Evolutionary conservation across 2,329 filamentous ascomycete genomes (phyloP).

Genomic region (Leptodontidium sp.): DNA sequence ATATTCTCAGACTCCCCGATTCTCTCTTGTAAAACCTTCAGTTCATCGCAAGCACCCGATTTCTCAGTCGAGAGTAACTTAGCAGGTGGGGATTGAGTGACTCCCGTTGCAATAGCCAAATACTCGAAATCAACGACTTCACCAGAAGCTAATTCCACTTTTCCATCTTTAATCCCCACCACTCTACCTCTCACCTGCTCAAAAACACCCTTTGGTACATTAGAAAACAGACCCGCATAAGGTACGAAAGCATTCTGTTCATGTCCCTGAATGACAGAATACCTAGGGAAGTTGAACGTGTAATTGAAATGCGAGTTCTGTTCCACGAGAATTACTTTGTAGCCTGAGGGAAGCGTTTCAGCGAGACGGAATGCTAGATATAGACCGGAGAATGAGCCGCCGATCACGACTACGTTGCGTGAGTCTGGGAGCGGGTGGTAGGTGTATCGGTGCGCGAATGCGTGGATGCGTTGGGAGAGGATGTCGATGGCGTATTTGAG

Average conservation of each 20-base stretch:
- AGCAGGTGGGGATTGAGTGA: constrained; percentile 46
- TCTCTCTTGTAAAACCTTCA: constrained; percentile 45
- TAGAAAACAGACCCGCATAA: constrained; percentile 48
- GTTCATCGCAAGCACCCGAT: constrained; percentile 43
- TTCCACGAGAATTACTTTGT: constrained; percentile 57
- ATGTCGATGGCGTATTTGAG: constrained; percentile 14
- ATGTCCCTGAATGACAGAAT: constrained; percentile 52
- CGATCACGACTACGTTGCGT: constrained; percentile 52
- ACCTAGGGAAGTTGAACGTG: constrained; percentile 58
- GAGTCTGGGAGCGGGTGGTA: constrained; percentile 26
- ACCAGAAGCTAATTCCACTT: constrained; percentile 48
- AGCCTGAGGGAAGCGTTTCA: constrained; percentile 53
- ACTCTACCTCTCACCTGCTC: constrained; percentile 46
- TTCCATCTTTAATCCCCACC: constrained; percentile 41
- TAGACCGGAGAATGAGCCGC: constrained; percentile 55
- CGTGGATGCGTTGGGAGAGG: constrained; percentile 24
- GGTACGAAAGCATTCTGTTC: constrained; percentile 60
- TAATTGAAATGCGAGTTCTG: constrained; percentile 61
- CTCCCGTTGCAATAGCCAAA: constrained; percentile 55
- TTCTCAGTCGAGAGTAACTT: constrained; percentile 45
- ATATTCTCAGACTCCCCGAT: constrained; percentile 44
- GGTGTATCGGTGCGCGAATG: constrained; percentile 31
- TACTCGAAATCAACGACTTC: constrained; percentile 51
- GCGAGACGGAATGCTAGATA: constrained; percentile 48
- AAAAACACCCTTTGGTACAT: constrained; percentile 47